phyloP scores from a whole-genome alignment of 257 asterid species.

The Solanum lycopersicoides region DNA sequence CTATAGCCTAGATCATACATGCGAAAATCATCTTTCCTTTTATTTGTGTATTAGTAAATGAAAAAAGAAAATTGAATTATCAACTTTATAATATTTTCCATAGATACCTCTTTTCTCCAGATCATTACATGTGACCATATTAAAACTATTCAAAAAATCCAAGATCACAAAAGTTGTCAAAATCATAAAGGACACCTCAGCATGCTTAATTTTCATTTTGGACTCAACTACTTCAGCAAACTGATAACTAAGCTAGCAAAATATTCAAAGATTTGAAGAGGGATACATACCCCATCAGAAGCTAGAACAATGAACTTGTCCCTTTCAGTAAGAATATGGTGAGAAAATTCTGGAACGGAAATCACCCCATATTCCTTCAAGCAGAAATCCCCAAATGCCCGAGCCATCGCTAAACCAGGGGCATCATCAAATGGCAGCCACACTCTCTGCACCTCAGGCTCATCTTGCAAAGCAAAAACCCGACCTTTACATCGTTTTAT shows the following conservation, averaged over 20 bases:
- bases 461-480: slow-evolving; percentile 95
- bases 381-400: slow-evolving; percentile 98
- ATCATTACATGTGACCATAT: neutral
- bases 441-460: slow-evolving; percentile 96
- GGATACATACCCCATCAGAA: slow-evolving; percentile 88
- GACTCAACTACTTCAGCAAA: neutral
- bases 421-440: slow-evolving; percentile 99
- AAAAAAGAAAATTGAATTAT: neutral
- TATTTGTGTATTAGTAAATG: neutral
- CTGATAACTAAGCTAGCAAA: neutral
- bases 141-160: neutral
- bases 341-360: slow-evolving; percentile 91
- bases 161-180: neutral
- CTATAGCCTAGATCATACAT: neutral
- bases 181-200: neutral
- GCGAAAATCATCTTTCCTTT: neutral
- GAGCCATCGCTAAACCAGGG: slow-evolving; percentile 98
- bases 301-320: slow-evolving; percentile 92
- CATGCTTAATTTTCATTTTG: neutral
- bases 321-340: slow-evolving; percentile 49
- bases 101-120: neutral
- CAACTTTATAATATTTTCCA: neutral
- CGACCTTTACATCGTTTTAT: slow-evolving; percentile 91
- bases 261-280: neutral
- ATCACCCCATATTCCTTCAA: slow-evolving; percentile 96